phyloP scores from a whole-genome alignment of 345 rosid genomes.

The Turnera subulata region DNA sequence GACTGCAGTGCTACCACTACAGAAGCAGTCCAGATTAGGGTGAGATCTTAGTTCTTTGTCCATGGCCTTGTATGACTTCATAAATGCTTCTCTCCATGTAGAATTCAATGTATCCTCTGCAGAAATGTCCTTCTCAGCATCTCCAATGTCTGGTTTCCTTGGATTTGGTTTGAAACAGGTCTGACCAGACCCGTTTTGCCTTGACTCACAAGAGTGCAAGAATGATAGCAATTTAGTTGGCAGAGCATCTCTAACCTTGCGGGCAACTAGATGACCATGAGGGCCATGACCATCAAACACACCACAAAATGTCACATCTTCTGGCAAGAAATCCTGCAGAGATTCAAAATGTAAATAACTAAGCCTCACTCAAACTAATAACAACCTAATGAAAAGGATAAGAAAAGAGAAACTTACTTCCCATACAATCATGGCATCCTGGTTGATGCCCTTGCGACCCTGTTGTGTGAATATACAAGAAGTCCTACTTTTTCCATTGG shows the following conservation, averaged over 20 bases:
- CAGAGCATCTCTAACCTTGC: conserved; percentile 87
- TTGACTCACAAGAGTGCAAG: conserved; percentile 46
- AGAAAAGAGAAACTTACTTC: too few species aligned
- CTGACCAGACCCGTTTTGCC: conserved; percentile 43
- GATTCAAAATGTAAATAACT: conserved; percentile 14
- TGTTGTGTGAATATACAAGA: conserved; percentile 97
- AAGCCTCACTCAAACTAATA: too few species aligned
- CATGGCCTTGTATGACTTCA: conserved; percentile 90
- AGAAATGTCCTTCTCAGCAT: conserved; percentile 45
- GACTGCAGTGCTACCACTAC: conserved; percentile 97
- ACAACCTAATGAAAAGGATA: too few species aligned
- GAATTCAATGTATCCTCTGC: conserved; percentile 46
- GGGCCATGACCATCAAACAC: conserved; percentile 99
- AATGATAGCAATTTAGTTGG: conserved; percentile 73
- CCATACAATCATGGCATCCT: conserved; percentile 99
- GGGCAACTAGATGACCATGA: conserved; percentile 95
- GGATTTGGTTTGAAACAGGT: conserved; percentile 47
- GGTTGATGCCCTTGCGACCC: conserved; percentile 96
- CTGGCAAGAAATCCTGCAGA: conserved; percentile 81
- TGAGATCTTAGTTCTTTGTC: conserved; percentile 93
- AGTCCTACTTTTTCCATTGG: conserved; percentile 75
- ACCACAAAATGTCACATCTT: conserved; percentile 89
- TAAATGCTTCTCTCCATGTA: conserved; percentile 85
- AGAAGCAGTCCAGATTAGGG: conserved; percentile 95
- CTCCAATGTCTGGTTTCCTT: conserved; percentile 46